Evolutionary conservation across 805 yeast genomes (phyloP), one percentile per base, ranked within the genome.

Genomic region (Yueomyces sinensis): DNA sequence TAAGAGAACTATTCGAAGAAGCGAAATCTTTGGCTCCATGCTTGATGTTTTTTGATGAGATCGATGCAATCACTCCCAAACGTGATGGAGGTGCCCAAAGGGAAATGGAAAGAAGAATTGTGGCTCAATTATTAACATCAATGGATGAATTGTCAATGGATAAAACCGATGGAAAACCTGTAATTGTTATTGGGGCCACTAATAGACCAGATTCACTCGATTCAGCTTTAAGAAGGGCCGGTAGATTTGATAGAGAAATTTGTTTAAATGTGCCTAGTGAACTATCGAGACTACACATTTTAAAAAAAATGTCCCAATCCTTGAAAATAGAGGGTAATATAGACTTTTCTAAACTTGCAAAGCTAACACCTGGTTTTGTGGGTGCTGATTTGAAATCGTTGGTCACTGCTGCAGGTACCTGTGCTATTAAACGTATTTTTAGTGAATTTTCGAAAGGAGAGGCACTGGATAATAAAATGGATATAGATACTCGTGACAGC

Each of bases 51-150:
- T 77, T 91, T 50, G 98, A 91, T 61, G 98, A 91, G 56, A 91
- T 91, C 45, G 98, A 91, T 59, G 95, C 98, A 11, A 87, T 91
- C 35, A 91, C 98, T 0, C 98, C 98, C 1, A 91, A 91, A 53
- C 72, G 98, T 60, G 98, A 91, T 55, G 94, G 94, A 19, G 62
- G 62, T 9, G 97, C 95, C 3, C 96, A 86, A 56, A 68, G 98
- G 46, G 98, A 91, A 59, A 91, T 91, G 97, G 98, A 91, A 54
- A 72, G 91, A 45, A 69, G 98, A 54, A 89, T 91, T 22, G 98
- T 91, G 2, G 97, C 97, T 0, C 98, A 91, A 54, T 65, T 91
- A 41, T 65, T 91, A 30, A 91, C 98, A 0, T 78, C 94, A 20
- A 87, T 91, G 82, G 98, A 91, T 58, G 95, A 86, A 50, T 59